Evolutionary conservation across 192 early-diverging fungal genomes (phyloP), one percentile per base, ranked within the genome.

Genomic region (Coemansia sp.): DNA sequence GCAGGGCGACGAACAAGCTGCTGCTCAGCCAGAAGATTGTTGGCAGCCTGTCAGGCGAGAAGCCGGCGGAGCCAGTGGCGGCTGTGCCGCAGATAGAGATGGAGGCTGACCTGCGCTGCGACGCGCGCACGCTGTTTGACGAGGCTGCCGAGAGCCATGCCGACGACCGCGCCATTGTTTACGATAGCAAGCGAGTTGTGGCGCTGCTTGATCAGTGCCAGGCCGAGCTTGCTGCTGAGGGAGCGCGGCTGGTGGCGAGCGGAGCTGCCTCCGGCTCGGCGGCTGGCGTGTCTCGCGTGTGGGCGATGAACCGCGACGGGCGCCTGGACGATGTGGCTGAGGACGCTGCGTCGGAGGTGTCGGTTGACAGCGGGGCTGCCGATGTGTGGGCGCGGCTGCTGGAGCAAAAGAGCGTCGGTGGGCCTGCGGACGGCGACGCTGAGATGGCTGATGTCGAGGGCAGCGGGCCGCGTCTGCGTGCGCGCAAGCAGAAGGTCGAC

Each of bases 21-120:
- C 91, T 97, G 2, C 83, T 99, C 6, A 95, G 97, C 78, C 96
- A 98, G 75, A 88, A 89, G 63, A 91, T 99, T 62, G 97, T 99
- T 14, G 52, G 14, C 26, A 55, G 16, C n/a, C 68, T 94, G 70
- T 88, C 87, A 61, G 94, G 97, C 89, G 92, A 59, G 26, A 14
- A 34, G 53, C 16, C 36, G 11, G 20, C 36, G 11, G 8, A 20
- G n/a, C 28, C 58, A 2, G 56, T 14, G 28, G 28, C 52, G 5
- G 52, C 7, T 12, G 10, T 28, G 60, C 36, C 43, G 56, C 41
- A 57, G 57, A 58, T 55, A 0, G 66, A 68, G 2, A 39, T 73
- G 2, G 74, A 76, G 70, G 70, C 92, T 43, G 86, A 79, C 8
- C 96, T 95, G 92, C 93, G 96, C 14, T 90, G 92, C 11, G 92